phyloP scores from a whole-genome alignment of 2,329 filamentous ascomycete genomes.

The Periconia sp. region DNA sequence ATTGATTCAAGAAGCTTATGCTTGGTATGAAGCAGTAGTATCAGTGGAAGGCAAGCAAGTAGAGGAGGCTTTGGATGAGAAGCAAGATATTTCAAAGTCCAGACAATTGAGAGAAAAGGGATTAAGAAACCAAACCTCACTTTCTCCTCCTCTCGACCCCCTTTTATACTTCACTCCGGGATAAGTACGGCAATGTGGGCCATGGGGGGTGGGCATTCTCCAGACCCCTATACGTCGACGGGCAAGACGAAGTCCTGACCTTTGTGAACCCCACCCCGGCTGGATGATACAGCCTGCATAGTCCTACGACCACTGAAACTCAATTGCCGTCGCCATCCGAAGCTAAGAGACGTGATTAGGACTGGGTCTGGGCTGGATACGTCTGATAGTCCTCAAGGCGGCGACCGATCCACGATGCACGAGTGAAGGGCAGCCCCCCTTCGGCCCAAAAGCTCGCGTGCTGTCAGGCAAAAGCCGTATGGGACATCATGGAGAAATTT shows the following conservation, averaged over 20 bases:
- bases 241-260: not conserved
- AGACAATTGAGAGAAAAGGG: conserved; percentile 23
- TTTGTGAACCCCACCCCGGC: conserved; percentile 31
- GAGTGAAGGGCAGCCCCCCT: conserved; percentile 14
- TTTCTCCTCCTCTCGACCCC: conserved; percentile 21
- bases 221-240: conserved; percentile 23
- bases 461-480: conserved; percentile 13
- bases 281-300: conserved; percentile 44
- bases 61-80: conserved; percentile 3
- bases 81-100: conserved; percentile 16
- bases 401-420: conserved; percentile 39
- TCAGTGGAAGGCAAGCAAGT: conserved; percentile 2
- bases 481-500: conserved; percentile 26
- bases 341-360: conserved; percentile 33
- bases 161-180: conserved; percentile 41
- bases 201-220: conserved; percentile 29
- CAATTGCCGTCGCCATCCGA: conserved; percentile 37
- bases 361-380: conserved; percentile 41
- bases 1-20: conserved; percentile 3
- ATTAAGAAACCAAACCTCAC: conserved; percentile 26
- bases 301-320: conserved; percentile 40
- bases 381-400: conserved; percentile 34
- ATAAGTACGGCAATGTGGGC: conserved; percentile 21
- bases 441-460: not conserved
- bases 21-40: conserved; percentile 7